A percentile compares a stretch with the other conserved stretches of the same genome.
Conservation (phyloP, 495 filamentous ascomycete species). For the Viridothelium virens region DNA sequence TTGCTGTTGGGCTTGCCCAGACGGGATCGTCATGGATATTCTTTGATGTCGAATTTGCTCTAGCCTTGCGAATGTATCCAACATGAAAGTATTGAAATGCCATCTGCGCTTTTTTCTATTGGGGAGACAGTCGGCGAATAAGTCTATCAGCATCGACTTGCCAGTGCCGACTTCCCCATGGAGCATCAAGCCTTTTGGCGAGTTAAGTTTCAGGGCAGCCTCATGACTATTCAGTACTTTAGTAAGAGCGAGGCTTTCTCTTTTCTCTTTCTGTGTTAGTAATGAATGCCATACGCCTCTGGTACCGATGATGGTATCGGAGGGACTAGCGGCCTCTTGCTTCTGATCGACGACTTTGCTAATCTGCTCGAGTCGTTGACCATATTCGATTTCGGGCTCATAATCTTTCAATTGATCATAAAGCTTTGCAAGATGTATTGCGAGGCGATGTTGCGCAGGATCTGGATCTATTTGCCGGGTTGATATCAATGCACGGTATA, state of each 20-base stretch:
- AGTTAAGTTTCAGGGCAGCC: conserved; percentile 52
- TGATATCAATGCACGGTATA: conserved; percentile 56
- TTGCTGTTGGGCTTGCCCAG: conserved; percentile 19
- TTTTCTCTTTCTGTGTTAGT: conserved; percentile 32
- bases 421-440: conserved; percentile 60
- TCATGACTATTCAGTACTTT: conserved; percentile 53
- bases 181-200: conserved; percentile 57
- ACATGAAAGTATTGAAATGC: conserved; percentile 73
- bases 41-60: conserved; percentile 36
- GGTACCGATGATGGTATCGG: conserved; percentile 18
- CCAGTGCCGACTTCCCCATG: conserved; percentile 66
- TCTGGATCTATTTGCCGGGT: conserved; percentile 54
- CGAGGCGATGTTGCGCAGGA: conserved; percentile 57
- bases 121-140: conserved; percentile 60
- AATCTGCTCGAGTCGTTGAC: conserved; percentile 46
- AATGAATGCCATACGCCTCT: conserved; percentile 33
- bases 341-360: conserved; percentile 34
- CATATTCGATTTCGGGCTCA: conserved; percentile 55
- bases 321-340: not conserved
- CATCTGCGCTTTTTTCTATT: conserved; percentile 57
- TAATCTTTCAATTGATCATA: conserved; percentile 62
- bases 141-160: conserved; percentile 62
- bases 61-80: conserved; percentile 55
- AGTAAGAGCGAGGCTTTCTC: conserved; percentile 52
- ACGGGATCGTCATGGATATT: not conserved